phyloP scores from a whole-genome alignment of 345 rosid species.

The Hevea brasiliensis region DNA sequence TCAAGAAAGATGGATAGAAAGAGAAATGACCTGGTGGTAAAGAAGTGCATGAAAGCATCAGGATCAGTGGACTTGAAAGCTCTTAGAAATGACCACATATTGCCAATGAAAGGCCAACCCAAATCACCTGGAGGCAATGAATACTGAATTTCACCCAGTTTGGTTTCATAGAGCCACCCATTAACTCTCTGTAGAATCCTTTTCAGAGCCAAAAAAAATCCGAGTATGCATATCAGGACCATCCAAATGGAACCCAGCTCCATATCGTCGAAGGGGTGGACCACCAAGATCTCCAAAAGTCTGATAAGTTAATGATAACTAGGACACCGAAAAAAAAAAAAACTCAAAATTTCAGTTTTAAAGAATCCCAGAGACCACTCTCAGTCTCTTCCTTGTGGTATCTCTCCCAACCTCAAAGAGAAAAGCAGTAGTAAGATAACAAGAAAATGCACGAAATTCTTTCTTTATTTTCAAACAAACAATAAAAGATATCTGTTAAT shows the following conservation, averaged over 20 bases:
- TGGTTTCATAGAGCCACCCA: conserved; percentile 56
- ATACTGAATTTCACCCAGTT: conserved; percentile 47
- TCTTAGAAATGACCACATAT: conserved; percentile 79
- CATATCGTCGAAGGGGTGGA: too few species aligned
- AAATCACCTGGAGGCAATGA: conserved; percentile 79
- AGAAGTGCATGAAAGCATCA: conserved; percentile 55
- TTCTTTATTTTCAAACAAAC: too few species aligned
- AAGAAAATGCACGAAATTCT: too few species aligned
- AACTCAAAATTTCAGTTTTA: too few species aligned
- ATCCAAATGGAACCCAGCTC: conserved; percentile 18
- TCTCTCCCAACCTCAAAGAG: too few species aligned
- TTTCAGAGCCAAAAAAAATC: conserved; percentile 25
- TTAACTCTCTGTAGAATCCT: conserved; percentile 55
- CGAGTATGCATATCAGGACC: not conserved
- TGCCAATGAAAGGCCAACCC: conserved; percentile 88
- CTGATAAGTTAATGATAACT: too few species aligned
- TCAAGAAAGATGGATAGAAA: not conserved
- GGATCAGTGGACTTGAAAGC: conserved; percentile 75
- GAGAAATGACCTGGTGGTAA: conserved; percentile 42
- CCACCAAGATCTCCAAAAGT: too few species aligned
- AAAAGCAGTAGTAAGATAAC: too few species aligned
- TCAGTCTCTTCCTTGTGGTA: too few species aligned
- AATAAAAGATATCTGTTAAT: too few species aligned
- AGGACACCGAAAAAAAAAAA: too few species aligned
- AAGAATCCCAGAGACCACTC: too few species aligned